A percentile compares a stretch with the other conserved stretches of the same genome.
Conservation (phyloP, 1,139 yeast genomes). For the Yamadazyma pseudoaaseri region DNA sequence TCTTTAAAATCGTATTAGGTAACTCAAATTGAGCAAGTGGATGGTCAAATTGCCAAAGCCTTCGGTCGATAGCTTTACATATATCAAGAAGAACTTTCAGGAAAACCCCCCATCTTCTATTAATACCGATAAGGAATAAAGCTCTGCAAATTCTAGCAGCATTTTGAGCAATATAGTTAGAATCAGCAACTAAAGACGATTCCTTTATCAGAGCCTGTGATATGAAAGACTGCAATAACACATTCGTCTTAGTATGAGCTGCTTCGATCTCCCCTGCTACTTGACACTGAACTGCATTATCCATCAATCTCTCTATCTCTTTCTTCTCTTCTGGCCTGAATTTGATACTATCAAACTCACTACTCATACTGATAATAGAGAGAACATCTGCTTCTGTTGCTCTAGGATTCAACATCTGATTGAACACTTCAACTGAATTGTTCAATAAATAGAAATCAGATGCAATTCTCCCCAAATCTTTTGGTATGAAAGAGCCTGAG, state of each 20-base stretch:
- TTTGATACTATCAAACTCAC: conserved; percentile 89
- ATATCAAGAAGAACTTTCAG: conserved; percentile 71
- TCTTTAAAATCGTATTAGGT: conserved; percentile 63
- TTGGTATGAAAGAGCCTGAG: conserved; percentile 75
- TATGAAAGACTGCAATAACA: conserved; percentile 82
- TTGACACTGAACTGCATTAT: conserved; percentile 72
- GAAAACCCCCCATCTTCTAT: conserved; percentile 86
- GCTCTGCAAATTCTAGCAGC: conserved; percentile 93
- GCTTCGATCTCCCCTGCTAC: conserved; percentile 76
- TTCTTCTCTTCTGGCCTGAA: conserved; percentile 82
- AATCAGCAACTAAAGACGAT: conserved; percentile 81
- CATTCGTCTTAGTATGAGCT: conserved; percentile 83
- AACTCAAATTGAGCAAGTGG: conserved; percentile 86
- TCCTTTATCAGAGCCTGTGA: conserved; percentile 73
- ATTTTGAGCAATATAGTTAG: conserved; percentile 93
- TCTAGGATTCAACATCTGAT: conserved; percentile 74
- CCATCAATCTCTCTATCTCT: conserved; percentile 66
- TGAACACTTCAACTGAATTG: conserved; percentile 86
- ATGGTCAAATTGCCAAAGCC: conserved; percentile 89
- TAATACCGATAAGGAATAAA: conserved; percentile 77
- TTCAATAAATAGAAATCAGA: conserved; percentile 88
- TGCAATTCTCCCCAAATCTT: conserved; percentile 91
- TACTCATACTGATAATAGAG: conserved; percentile 87
- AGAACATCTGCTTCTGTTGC: conserved; percentile 93
- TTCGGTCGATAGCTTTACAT: conserved; percentile 81